Base-by-base conservation (phyloP, 805 yeast genomes). In the Starmerella ratchasimensis region DNA sequence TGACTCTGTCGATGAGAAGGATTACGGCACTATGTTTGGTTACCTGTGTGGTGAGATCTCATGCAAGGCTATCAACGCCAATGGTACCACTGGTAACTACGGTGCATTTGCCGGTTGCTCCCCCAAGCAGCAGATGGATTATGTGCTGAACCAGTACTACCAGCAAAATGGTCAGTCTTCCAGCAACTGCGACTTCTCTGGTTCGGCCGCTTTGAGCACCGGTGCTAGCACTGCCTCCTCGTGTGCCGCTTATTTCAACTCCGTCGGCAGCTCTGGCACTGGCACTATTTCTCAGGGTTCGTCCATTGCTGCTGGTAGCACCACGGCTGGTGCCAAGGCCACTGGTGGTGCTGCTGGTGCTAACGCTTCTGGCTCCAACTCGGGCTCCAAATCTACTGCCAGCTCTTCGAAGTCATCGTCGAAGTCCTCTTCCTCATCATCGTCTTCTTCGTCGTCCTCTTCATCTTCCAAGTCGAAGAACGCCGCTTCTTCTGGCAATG, bases 51-150 rank as follows among this genome's bases (percentile, higher is more conserved):
- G 68, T 37, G 49, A 56, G 26, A 60, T 70, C 40, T 71, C 68
- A 52, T 81, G 93, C 61, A 56, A 62, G 20, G 83, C 67, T 21
- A 77, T 80, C 47, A 54, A 58, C 37, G 67, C 67, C 34, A 69
- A 80, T 61, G 86, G 79, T 47, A 59, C 68, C 28, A 53, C 58
- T 24, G 94, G 93, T 41, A 52, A 49, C 3, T 81, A 80, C 55
- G 93, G 93, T 49, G 68, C 71, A n/a, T 70, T 61, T 58, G 75
- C 84, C 2, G 77, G 64, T 70, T 82, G 94, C 60, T 65, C 72
- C 30, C 66, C 77, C 46, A 70, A 74, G 62, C 79, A 76, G 38
- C 73, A 77, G 63, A 67, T 81, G 50, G 71, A 77, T 38, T 80
- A 59, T 60, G 58, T 79, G 41, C 60, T 81, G 58, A 75, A 80